phyloP scores from a whole-genome alignment of 2,329 filamentous ascomycete genomes.

The Xylariaceae sp. region DNA sequence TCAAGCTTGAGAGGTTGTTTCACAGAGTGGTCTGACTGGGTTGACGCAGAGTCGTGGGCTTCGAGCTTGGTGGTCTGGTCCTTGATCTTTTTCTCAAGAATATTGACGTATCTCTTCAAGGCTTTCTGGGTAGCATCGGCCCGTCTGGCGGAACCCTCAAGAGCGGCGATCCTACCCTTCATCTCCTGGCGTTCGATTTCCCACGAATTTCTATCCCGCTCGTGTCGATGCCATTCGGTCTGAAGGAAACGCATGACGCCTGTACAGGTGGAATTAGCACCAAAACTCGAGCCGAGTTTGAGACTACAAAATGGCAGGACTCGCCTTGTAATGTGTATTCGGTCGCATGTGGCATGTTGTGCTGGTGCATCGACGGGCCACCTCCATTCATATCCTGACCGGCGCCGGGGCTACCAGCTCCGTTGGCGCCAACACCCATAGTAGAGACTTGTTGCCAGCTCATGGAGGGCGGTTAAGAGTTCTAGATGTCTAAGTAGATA shows the following conservation, averaged over 20 bases:
- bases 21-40: conserved; percentile 55
- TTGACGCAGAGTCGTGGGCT: conserved; percentile 51
- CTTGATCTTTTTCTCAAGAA: conserved; percentile 87
- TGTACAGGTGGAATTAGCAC: conserved; percentile 44
- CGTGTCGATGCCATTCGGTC: conserved; percentile 98
- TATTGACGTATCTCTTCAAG: conserved; percentile 85
- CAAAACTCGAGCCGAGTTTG: not conserved
- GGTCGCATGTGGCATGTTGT: conserved; percentile 62
- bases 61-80: conserved; percentile 79
- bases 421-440: conserved; percentile 50
- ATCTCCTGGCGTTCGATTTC: conserved; percentile 99
- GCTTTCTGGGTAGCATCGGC: conserved; percentile 89
- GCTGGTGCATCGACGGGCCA: conserved; percentile 47
- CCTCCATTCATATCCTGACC: conserved; percentile 47
- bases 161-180: conserved; percentile 93
- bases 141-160: conserved; percentile 88
- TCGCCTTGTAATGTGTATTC: conserved; percentile 69
- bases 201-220: conserved; percentile 97
- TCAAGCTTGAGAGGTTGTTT: conserved; percentile 50
- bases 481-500: conserved; percentile 19
- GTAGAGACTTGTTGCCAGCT: conserved; percentile 47
- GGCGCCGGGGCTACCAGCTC: conserved; percentile 52
- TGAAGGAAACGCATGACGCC: conserved; percentile 99
- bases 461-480: conserved; percentile 34
- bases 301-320: conserved; percentile 40